Base-by-base conservation (phyloP, 2,329 filamentous ascomycete genomes). In the Ophiostoma ips region DNA sequence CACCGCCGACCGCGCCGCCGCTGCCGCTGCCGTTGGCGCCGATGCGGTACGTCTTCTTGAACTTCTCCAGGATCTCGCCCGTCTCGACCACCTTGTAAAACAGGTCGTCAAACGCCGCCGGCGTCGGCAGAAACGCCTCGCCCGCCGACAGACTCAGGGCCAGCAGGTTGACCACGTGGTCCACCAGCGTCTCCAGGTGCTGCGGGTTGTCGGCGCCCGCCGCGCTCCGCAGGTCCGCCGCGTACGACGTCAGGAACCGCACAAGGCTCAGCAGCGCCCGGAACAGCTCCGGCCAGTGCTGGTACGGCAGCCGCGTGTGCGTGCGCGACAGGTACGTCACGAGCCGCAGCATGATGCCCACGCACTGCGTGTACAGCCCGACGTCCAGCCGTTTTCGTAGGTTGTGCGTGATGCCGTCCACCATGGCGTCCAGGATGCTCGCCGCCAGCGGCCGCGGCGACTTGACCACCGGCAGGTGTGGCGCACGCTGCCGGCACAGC, bases 11-110 rank as follows among this genome's bases (percentile, higher is more conserved):
- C n/a, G n/a, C n/a, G n/a, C n/a, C 7, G 10, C 24, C 4, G 13
- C 16, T 10, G 24, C 24, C 12, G 13, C 16, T 15, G 10, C 10
- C 31, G 11, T 16, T 43, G 24, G 21, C 40, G 30, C 47, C 69
- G 15, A 83, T 66, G 5, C 69, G 67, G 64, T 92, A 96, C 10
- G 77, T 82, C 55, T 88, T 79, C 37, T 87, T 79, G 67, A 96
- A 95, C 61, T 86, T 87, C 31, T 75, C 69, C 19, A 96, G 74
- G 12, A 87, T 76, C 46, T 94, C 87, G 11, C 89, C 87, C 2
- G 83, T 85, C 66, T 98, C 92, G 24, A 96, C 88, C 2, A 96
- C 77, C 67, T 98, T 98, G 76, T 98, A 98, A 68, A 98, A 96
- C 0, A 98, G 73, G 61, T 98, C 92, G 59, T 98, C 92, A 64